Percentiles rank a stretch among this genome's conserved stretches.
phyloP scores from a whole-genome alignment of 805 yeast genomes.

The Ogataea polymorpha region DNA sequence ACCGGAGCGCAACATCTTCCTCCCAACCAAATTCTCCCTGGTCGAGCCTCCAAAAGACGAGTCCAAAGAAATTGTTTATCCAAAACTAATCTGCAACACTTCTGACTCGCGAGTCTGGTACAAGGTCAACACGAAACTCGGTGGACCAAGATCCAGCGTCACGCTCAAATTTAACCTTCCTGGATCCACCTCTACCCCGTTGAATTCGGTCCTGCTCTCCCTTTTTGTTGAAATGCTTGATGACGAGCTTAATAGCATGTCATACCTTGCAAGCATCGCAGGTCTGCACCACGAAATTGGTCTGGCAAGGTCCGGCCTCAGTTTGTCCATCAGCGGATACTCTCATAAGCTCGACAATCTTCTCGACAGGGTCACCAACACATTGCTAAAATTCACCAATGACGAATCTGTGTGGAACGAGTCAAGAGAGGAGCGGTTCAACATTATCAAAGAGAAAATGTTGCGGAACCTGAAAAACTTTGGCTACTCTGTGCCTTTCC shows the following conservation, averaged over 20 bases:
- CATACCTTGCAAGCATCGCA: slow-evolving; percentile 83
- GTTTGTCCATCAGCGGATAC: slow-evolving; percentile 70
- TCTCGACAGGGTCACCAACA: slow-evolving; percentile 55
- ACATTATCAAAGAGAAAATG: slow-evolving; percentile 60
- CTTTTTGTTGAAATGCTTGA: slow-evolving; percentile 68
- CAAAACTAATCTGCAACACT: slow-evolving; percentile 55
- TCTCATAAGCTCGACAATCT: slow-evolving; percentile 74
- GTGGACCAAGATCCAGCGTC: slow-evolving; percentile 82
- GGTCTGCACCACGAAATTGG: slow-evolving; percentile 61
- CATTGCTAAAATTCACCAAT: slow-evolving; percentile 44
- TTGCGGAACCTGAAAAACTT: slow-evolving; percentile 63
- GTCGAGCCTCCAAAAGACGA: slow-evolving; percentile 44
- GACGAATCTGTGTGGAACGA: slow-evolving; percentile 25
- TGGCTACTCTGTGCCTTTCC: slow-evolving; percentile 72
- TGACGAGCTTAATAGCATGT: slow-evolving; percentile 70
- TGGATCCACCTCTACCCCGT: slow-evolving; percentile 54
- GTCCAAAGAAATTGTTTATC: slow-evolving; percentile 41
- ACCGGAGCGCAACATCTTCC: slow-evolving; percentile 75
- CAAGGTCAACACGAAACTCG: slow-evolving; percentile 84
- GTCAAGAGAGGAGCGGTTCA: slow-evolving; percentile 56
- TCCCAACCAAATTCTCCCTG: slow-evolving; percentile 68
- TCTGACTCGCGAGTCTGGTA: slow-evolving; percentile 69
- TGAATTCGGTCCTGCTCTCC: slow-evolving; percentile 53
- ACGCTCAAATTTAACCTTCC: slow-evolving; percentile 66
- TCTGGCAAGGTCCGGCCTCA: slow-evolving; percentile 67